phyloP scores from a whole-genome alignment of 495 filamentous ascomycete genomes.

The Penicillium flavigenum region DNA sequence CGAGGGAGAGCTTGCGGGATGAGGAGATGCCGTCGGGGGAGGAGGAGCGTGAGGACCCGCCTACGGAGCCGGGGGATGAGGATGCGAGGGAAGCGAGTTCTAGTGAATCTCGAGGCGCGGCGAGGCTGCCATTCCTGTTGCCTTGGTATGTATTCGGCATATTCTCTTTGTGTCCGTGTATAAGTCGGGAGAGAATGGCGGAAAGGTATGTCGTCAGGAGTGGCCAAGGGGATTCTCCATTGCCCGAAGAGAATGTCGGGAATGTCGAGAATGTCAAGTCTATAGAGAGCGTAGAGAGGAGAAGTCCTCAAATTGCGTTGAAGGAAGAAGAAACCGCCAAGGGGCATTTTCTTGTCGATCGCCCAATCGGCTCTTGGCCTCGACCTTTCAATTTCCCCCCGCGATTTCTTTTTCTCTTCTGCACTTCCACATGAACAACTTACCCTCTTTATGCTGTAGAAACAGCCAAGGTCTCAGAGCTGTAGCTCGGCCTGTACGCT shows the following conservation, averaged over 20 bases:
- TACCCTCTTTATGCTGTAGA: conserved; percentile 17
- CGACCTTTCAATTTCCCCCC: conserved; percentile 17
- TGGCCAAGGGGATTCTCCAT: conserved; percentile 24
- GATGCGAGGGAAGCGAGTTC: conserved; percentile 95
- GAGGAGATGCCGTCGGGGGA: conserved; percentile 86
- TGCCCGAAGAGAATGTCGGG: conserved; percentile 14
- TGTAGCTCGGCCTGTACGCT: conserved; percentile 16
- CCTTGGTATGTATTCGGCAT: conserved; percentile 42
- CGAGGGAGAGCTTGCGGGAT: conserved; percentile 85
- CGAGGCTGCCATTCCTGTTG: conserved; percentile 29
- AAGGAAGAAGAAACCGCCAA: conserved; percentile 13
- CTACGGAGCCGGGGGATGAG: conserved; percentile 53
- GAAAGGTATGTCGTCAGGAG: conserved; percentile 16
- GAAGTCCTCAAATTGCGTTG: background rate
- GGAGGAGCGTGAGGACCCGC: conserved; percentile 63
- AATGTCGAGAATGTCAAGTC: conserved; percentile 4
- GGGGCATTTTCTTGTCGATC: conserved; percentile 21
- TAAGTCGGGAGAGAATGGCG: background rate
- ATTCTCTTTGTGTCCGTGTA: conserved; percentile 16
- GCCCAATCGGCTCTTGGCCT: conserved; percentile 31
- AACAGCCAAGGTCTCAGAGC: conserved; percentile 15
- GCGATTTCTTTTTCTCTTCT: conserved; percentile 12
- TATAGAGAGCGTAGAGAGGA: background rate
- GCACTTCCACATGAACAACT: conserved; percentile 32
- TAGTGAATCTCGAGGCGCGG: conserved; percentile 77